Evolutionary conservation across 1,139 yeast genomes (phyloP), one percentile per base, ranked within the genome.

Genomic region (Yamadazyma trypodendri): DNA sequence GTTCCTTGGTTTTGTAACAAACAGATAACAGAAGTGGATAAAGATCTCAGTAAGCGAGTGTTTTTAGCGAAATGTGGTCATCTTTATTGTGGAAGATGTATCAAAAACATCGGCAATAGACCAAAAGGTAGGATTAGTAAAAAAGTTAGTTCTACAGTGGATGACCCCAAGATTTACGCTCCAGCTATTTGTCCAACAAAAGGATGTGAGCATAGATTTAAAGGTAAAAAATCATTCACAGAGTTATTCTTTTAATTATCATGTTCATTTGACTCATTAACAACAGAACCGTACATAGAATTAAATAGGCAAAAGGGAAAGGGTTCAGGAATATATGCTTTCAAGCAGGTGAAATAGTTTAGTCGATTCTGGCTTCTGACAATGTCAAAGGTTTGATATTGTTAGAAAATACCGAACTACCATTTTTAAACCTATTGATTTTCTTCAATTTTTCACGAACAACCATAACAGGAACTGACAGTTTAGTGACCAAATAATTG

Each of bases 401-500:
- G 50, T 71, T 71, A 23, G 75, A 63, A 49, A 71, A 71, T 18
- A 71, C 68, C n/a, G 71, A 62, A 18, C 72, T 63, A 5, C 77
- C 68, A 43, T 56, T 51, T 65, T 75, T 61, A 60, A 79, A 78
- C 53, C 85, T 74, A 47, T 81, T 77, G 44, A 84, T 72, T 65
- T 86, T 82, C 63, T 84, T 84, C 54, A 87, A 72, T 56, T 85
- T 87, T 55, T 84, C 83, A 44, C 95, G 75, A 14, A 92, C 94
- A 34, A 90, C 96, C 84, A 90, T 81, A 18, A 89, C 94, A 0
- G 97, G 97, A 11, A 87, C 90, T 17, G 86, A 72, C 54, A 87
- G 77, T 54, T 82, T 79, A 12, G 88, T 81, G 10, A 85, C 87
- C 50, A 86, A 68, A 56, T 85, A 86, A 51, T 84, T 86, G 4